A percentile compares a stretch with the other conserved stretches of the same genome.
These are phyloP conservation scores for Starmera stellimalicola DNA, from an alignment of 1,139 yeast species.

Conservation along the genomic window DNA sequence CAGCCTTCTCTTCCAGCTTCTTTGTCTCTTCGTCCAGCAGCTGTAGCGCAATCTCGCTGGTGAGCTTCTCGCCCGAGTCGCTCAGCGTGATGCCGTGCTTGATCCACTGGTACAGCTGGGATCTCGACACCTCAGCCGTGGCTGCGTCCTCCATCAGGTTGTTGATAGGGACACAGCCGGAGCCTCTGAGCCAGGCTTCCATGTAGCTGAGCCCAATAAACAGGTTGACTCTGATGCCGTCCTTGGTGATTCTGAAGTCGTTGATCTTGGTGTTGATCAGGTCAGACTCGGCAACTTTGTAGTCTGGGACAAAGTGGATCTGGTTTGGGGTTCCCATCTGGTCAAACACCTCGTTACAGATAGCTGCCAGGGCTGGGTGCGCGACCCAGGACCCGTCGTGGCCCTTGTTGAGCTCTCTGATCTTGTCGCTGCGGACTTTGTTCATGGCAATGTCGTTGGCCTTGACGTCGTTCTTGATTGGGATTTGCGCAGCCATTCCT, in stretches of 20 bases:
- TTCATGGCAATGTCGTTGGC: constrained; percentile 55
- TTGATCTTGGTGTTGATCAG: constrained; percentile 58
- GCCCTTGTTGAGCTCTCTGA: constrained; percentile 66
- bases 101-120: constrained; percentile 79
- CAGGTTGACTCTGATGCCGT: constrained; percentile 62
- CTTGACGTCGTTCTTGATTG: constrained; percentile 55
- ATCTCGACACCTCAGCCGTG: constrained; percentile 77
- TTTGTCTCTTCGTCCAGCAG: constrained; percentile 55
- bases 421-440: constrained; percentile 59
- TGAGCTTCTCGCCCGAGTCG: constrained; percentile 49
- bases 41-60: constrained; percentile 46
- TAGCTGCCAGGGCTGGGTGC: constrained; percentile 74
- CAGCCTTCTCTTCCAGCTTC: constrained; percentile 33
- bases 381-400: constrained; percentile 89
- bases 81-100: constrained; percentile 53
- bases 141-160: constrained; percentile 86
- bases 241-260: constrained; percentile 50
- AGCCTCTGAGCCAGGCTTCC: constrained; percentile 79
- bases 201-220: constrained; percentile 70
- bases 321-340: constrained; percentile 82
- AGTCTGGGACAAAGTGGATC: constrained; percentile 40
- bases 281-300: constrained; percentile 42
- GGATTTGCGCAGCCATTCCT: constrained; percentile 83
- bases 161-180: constrained; percentile 81
- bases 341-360: constrained; percentile 62